phyloP scores from a whole-genome alignment of 2,329 filamentous ascomycete genomes.

The Pseudogymnoascus sp. region DNA sequence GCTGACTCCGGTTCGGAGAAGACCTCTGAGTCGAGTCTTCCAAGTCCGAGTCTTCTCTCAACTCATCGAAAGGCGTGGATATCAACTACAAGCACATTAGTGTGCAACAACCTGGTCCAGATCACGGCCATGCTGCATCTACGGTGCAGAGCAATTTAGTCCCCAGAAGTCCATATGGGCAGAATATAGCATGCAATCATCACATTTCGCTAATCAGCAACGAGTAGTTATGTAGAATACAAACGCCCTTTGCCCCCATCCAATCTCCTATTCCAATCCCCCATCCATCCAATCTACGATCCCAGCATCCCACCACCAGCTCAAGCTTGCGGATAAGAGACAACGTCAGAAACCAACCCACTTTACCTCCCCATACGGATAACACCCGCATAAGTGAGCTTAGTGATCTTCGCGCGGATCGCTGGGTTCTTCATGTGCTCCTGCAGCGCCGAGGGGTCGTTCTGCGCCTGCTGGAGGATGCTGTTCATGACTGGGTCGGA shows the following conservation, averaged over 20 bases:
- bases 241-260: background rate
- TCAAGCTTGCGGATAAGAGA: background rate
- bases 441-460: constrained; percentile 81
- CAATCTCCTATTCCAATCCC: background rate
- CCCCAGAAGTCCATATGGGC: background rate
- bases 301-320: background rate
- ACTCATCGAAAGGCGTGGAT: background rate
- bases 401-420: constrained; percentile 84
- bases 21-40: too few species aligned
- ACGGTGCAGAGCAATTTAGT: background rate
- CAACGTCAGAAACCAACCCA: background rate
- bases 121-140: background rate
- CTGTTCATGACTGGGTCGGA: constrained; percentile 97
- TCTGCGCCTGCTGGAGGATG: constrained; percentile 93
- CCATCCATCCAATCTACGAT: background rate
- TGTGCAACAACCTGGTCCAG: too few species aligned
- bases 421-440: constrained; percentile 95
- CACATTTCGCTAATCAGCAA: constrained; percentile 5
- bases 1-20: too few species aligned
- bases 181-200: background rate
- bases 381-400: constrained; percentile 85
- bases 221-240: background rate
- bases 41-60: background rate
- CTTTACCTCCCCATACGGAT: constrained; percentile 60
- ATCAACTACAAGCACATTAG: background rate